Conservation (phyloP, 2,329 filamentous ascomycete genomes). For the Aspergillaceae sp. region DNA sequence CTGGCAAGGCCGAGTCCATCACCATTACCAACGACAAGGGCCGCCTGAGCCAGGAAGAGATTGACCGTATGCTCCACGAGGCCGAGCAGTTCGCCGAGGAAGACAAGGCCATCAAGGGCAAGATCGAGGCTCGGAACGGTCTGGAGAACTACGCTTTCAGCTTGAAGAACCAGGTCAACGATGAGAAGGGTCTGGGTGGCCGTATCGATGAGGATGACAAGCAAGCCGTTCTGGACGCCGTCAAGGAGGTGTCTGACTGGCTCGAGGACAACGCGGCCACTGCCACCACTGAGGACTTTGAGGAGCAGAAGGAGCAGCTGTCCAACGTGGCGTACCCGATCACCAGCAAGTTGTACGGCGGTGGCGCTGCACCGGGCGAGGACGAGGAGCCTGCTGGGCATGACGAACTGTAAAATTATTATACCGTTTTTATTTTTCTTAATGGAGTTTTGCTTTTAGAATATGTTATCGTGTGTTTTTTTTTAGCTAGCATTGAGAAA, state of each 20-base stretch:
- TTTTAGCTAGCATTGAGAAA: slow-evolving; percentile 9
- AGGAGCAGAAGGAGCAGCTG: slow-evolving; percentile 99
- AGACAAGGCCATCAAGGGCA: slow-evolving; percentile 95
- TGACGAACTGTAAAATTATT: slow-evolving; percentile 65
- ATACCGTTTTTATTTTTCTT: slow-evolving; percentile 19
- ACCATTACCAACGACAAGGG: slow-evolving; percentile 99
- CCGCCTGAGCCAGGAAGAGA: slow-evolving; percentile 90
- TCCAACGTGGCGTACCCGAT: slow-evolving; percentile 95
- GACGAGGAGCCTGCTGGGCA: slow-evolving; percentile 63
- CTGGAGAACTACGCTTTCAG: slow-evolving; percentile 99
- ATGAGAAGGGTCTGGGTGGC: slow-evolving; percentile 90
- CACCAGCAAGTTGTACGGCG: slow-evolving; percentile 92
- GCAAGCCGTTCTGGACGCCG: slow-evolving; percentile 86
- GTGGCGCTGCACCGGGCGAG: slow-evolving; percentile 51
- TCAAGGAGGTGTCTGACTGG: slow-evolving; percentile 97
- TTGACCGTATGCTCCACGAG: slow-evolving; percentile 97
- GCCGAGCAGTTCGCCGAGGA: slow-evolving; percentile 98
- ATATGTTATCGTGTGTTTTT: slow-evolving; percentile 1
- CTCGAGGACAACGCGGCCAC: slow-evolving; percentile 86
- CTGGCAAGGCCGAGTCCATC: slow-evolving; percentile 93
- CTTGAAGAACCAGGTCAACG: slow-evolving; percentile 98
- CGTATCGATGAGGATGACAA: slow-evolving; percentile 99
- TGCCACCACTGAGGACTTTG: slow-evolving; percentile 86
- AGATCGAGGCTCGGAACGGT: slow-evolving; percentile 91
- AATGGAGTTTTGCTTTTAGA: slow-evolving; percentile 26